Percentiles rank a stretch among this genome's conserved stretches.
These are phyloP conservation scores for Xylaria sp. DNA, from an alignment of 2,329 filamentous ascomycete genomes.

Conservation along the genomic window DNA sequence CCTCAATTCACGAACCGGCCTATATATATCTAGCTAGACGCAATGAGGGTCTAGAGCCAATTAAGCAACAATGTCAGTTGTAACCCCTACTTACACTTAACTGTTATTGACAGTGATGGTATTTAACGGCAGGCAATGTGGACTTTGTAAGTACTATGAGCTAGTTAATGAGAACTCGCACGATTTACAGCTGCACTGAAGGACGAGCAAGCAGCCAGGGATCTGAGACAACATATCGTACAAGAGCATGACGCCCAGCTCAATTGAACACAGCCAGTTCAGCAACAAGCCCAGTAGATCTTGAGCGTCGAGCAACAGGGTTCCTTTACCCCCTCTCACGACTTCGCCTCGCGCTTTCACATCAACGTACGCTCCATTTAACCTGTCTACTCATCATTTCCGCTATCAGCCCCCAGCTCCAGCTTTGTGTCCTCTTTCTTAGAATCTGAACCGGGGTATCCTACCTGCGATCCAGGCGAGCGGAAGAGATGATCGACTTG, in stretches of 20 bases:
- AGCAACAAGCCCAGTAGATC: not conserved
- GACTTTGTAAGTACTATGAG: not conserved
- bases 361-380: not conserved
- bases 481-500: not conserved
- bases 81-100: not conserved
- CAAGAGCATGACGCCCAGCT: not conserved
- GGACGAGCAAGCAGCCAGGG: not conserved
- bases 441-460: not conserved
- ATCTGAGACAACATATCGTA: not conserved
- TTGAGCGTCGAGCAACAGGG: not conserved
- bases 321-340: not conserved
- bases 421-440: not conserved
- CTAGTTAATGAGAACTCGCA: not conserved
- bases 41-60: not conserved
- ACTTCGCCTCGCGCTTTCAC: not conserved
- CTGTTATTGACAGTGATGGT: not conserved
- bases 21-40: not conserved
- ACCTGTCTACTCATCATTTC: not conserved
- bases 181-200: too few relatives aligned
- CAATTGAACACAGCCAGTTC: not conserved
- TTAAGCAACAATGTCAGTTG: not conserved
- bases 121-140: not conserved
- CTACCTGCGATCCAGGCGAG: not conserved
- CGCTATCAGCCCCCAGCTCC: not conserved
- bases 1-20: not conserved